A percentile compares a stretch with the other conserved stretches of the same genome.
phyloP scores from a whole-genome alignment of 805 yeast species.

The Metschnikowia sp. region DNA sequence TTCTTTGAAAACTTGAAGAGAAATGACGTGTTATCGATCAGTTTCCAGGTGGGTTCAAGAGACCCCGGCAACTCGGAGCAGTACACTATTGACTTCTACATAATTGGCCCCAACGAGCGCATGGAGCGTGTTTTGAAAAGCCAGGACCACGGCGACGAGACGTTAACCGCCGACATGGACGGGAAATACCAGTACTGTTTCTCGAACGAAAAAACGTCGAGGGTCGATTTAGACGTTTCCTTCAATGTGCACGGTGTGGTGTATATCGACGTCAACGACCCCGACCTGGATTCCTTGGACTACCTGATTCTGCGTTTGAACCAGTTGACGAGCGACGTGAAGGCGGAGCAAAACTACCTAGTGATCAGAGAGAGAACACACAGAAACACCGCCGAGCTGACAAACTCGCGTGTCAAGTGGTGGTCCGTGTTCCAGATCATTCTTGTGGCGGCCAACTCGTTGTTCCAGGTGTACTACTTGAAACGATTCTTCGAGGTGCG shows the following conservation, averaged over 20 bases:
- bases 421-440: constrained; percentile 92
- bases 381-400: constrained; percentile 97
- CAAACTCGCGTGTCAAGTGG: constrained; percentile 95
- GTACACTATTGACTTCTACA: constrained; percentile 59
- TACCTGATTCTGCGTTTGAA: constrained; percentile 73
- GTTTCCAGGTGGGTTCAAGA: constrained; percentile 93
- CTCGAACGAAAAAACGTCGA: constrained; percentile 73
- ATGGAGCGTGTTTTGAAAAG: constrained; percentile 48
- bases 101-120: constrained; percentile 42
- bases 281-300: constrained; percentile 75
- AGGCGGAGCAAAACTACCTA: constrained; percentile 88
- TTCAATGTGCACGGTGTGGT: constrained; percentile 94
- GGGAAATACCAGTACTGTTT: constrained; percentile 90
- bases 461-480: constrained; percentile 91
- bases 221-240: constrained; percentile 83
- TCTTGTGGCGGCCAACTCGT: constrained; percentile 80
- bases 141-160: constrained; percentile 78
- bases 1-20: constrained; percentile 78
- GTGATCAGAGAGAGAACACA: constrained; percentile 96
- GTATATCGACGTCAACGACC: constrained; percentile 75
- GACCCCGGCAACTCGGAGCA: constrained; percentile 68
- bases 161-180: constrained; percentile 56
- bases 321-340: constrained; percentile 78
- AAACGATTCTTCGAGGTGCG: constrained; percentile 95
- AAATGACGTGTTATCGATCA: constrained; percentile 82